phyloP scores from a whole-genome alignment of 441 rosid species.

The Populus hybrid region DNA sequence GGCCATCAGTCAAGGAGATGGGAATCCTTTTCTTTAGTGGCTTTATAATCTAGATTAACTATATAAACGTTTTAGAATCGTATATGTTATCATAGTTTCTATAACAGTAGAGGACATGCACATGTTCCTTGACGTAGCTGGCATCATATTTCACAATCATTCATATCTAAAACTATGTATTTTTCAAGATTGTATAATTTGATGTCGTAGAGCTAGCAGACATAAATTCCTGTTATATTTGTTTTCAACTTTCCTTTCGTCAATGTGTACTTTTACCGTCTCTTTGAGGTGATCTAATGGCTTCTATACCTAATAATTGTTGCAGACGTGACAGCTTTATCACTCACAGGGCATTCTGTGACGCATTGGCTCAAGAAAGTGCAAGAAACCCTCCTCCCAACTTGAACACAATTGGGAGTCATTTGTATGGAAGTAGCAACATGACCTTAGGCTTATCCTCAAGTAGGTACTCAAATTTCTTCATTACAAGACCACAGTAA shows the following conservation, averaged over 20 bases:
- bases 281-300: conserved; percentile 29
- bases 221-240: conserved; percentile 24
- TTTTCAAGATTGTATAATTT: conserved; percentile 28
- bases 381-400: conserved; percentile 55
- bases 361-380: conserved; percentile 76
- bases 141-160: neutral
- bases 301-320: conserved; percentile 16
- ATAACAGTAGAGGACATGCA: neutral
- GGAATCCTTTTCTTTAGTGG: conserved; percentile 14
- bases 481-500: conserved; percentile 33
- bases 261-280: neutral
- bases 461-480: conserved; percentile 39
- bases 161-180: neutral
- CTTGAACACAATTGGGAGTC: conserved; percentile 46
- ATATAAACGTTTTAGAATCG: conserved; percentile 17
- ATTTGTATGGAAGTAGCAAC: conserved; percentile 41
- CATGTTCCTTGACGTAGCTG: conserved; percentile 8
- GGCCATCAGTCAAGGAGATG: conserved; percentile 4
- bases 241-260: conserved; percentile 6
- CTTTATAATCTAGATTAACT: conserved; percentile 4
- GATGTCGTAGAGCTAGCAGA: conserved; percentile 8
- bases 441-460: too few relatives aligned
- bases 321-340: conserved; percentile 89
- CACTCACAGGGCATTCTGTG: conserved; percentile 88
- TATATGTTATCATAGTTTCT: neutral